Evolutionary conservation across 2,329 filamentous ascomycete species (phyloP), one percentile per base, ranked within the genome.

Genomic region (Didymella lethalis): DNA sequence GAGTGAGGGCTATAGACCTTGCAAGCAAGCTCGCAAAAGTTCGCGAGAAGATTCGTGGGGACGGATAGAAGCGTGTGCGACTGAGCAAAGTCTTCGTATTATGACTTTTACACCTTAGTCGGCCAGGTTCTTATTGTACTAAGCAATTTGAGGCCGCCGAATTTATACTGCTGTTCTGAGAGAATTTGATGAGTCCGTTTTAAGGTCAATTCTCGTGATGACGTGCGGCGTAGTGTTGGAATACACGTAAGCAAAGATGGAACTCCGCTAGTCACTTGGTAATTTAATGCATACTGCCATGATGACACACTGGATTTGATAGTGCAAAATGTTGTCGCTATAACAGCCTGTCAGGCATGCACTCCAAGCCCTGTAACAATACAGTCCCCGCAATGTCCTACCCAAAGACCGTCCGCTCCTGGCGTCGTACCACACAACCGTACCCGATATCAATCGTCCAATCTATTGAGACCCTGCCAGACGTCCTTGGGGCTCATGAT

Each of bases 331-430:
- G 20, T 4, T 20, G 11, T 12, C 23, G 20, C 40, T 14, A 26
- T 14, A 14, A 25, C 16, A 26, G 18, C 23, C 23, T 26, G 10
- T 16, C 10, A 5, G 23, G 26, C 40, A 20, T 26, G 18, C 11
- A 5, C 40, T 43, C 11, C 20, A 26, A 43, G 11, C 6, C 6
- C 10, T 12, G 11, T 16, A 43, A n/a, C 40, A 26, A 3, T 14
- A 16, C 23, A 14, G 10, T 16, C 7, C 20, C 14, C 20, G 7
- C 3, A 12, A 66, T 66, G 60, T 28, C 61, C 6, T 65, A 64
- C 25, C 67, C 67, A 16, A 54, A 25, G 20, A 68, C 59, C 1
- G 62, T 59, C 54, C 54, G 49, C 16, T 57, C 68, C n/a, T 69
- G 53, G 57, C 66, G 65, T 32, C 68, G 68, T 43, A 65, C 57